Conservation (phyloP, 2,329 filamentous ascomycete species). For the Phialocephala sp. region DNA sequence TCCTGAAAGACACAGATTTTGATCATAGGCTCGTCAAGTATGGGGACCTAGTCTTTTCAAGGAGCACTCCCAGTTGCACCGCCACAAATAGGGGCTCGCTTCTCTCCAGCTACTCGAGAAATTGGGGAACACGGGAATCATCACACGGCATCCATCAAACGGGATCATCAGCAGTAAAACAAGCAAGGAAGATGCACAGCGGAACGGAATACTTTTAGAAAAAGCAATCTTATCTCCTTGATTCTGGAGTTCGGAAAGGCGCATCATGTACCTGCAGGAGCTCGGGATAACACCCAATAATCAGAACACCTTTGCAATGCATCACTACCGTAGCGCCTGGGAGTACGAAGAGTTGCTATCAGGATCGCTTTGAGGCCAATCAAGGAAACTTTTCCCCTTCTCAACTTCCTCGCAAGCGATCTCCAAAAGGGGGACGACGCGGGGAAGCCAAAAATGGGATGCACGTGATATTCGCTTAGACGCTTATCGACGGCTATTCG, state of each 20-base stretch:
- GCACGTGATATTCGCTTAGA: background rate
- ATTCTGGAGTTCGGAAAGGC: background rate
- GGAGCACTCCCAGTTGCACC: background rate
- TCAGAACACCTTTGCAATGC: background rate
- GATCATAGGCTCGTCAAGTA: too few species aligned
- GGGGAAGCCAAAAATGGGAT: background rate
- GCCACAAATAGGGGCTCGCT: background rate
- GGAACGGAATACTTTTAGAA: background rate
- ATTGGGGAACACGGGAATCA: background rate
- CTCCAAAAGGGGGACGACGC: background rate
- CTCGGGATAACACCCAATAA: background rate
- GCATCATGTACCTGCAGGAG: background rate
- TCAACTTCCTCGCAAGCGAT: background rate
- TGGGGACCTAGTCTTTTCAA: too few species aligned
- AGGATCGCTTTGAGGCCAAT: background rate
- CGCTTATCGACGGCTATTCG: slow-evolving; percentile 11
- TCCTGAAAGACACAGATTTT: too few species aligned
- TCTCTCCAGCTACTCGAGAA: too few species aligned
- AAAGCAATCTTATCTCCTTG: background rate
- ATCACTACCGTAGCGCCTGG: background rate
- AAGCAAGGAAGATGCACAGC: background rate
- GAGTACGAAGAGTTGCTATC: background rate
- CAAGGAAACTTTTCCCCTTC: background rate
- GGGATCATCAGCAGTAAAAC: background rate
- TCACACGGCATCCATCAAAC: background rate